A percentile compares a stretch with the other conserved stretches of the same genome.
Evolutionary conservation across 805 yeast species (phyloP).

Genomic region (Wickerhamomyces alni): DNA sequence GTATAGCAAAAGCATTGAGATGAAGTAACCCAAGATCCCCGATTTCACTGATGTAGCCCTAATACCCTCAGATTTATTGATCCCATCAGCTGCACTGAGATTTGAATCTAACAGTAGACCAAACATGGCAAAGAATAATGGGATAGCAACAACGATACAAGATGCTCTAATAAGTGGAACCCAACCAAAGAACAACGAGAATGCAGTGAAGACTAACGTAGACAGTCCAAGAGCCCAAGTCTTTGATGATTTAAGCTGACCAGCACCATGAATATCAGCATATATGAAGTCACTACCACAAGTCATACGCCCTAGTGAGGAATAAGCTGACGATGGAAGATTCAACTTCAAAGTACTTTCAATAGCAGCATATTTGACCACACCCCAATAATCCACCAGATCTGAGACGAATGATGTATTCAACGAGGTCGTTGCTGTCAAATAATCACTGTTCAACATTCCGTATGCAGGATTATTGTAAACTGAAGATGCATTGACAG

Average conservation of each 20-base stretch:
- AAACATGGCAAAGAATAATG: slow-evolving; percentile 1
- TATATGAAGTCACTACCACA: not conserved
- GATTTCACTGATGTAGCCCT: not conserved
- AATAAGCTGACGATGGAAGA: slow-evolving; percentile 1
- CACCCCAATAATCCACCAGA: not conserved
- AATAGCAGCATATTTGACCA: not conserved
- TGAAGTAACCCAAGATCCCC: not conserved
- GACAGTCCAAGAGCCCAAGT: not conserved
- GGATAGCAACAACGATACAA: slow-evolving; percentile 1
- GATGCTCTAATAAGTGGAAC: not conserved
- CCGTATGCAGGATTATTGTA: slow-evolving; percentile 1
- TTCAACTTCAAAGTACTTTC: slow-evolving; percentile 1
- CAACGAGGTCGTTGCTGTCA: slow-evolving; percentile 2
- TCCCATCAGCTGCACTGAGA: not conserved
- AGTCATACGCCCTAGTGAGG: not conserved
- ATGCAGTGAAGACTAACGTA: not conserved
- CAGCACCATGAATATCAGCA: not conserved
- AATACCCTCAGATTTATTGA: slow-evolving; percentile 1
- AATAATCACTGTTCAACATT: slow-evolving; percentile 1
- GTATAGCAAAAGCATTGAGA: not conserved
- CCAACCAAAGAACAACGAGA: not conserved
- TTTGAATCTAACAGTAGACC: not conserved
- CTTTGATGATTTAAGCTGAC: not conserved
- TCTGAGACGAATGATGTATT: not conserved
- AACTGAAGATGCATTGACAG: not conserved